Conservation (phyloP, 2,329 filamentous ascomycete genomes). For the Alternaria burnsii region DNA sequence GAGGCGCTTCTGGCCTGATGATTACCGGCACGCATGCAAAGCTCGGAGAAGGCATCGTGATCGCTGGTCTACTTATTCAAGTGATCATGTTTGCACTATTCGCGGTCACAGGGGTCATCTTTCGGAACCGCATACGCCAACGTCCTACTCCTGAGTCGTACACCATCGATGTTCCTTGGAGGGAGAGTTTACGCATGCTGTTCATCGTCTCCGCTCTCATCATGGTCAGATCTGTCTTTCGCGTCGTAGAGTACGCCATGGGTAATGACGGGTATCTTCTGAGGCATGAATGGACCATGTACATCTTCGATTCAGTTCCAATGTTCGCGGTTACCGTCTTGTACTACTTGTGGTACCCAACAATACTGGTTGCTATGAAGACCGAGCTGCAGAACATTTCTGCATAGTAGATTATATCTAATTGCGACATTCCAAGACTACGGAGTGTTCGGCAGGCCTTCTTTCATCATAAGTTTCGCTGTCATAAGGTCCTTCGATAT, state of each 20-base stretch:
- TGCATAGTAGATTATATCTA: background rate
- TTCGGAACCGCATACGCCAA: background rate
- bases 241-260: background rate
- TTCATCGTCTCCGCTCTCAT: background rate
- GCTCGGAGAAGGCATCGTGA: conserved; percentile 8
- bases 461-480: no score
- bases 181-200: background rate
- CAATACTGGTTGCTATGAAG: background rate
- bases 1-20: conserved; percentile 51
- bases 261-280: background rate
- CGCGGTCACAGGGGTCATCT: background rate
- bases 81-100: background rate
- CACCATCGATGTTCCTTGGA: background rate
- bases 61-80: background rate
- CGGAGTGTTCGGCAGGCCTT: no score
- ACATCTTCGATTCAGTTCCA: background rate
- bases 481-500: conserved; percentile 39
- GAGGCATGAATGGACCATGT: background rate
- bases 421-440: no score
- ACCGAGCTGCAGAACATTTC: background rate
- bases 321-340: background rate
- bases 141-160: background rate
- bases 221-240: background rate
- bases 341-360: background rate
- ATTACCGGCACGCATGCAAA: conserved; percentile 23